phyloP scores from a whole-genome alignment of 2,329 filamentous ascomycete species.

The Hypoxylon sp. region DNA sequence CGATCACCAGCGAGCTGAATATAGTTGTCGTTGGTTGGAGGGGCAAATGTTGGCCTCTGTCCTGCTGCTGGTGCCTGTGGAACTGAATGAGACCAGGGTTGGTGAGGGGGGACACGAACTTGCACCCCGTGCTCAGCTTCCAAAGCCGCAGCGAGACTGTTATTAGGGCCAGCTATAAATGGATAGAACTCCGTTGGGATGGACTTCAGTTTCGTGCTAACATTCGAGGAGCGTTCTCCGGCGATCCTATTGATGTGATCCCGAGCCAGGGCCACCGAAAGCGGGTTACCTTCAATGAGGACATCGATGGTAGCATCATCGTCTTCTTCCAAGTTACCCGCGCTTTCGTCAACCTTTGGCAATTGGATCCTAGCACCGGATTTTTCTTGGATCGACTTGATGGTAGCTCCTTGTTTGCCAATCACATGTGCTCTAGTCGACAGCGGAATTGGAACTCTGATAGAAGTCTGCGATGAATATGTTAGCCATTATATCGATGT shows the following conservation, averaged over 20 bases:
- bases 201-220: slow-evolving; percentile 83
- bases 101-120: slow-evolving; percentile 85
- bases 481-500: slow-evolving; percentile 7
- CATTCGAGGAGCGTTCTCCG: slow-evolving; percentile 84
- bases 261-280: slow-evolving; percentile 86
- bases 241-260: slow-evolving; percentile 89
- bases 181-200: slow-evolving; percentile 95
- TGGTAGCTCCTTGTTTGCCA: slow-evolving; percentile 88
- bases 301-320: slow-evolving; percentile 90
- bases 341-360: slow-evolving; percentile 79
- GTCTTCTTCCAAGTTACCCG: slow-evolving; percentile 71
- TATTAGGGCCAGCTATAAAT: slow-evolving; percentile 87
- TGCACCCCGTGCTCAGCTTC: slow-evolving; percentile 81
- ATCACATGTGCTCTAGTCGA: slow-evolving; percentile 92
- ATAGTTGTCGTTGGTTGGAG: slow-evolving; percentile 78
- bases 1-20: slow-evolving; percentile 92
- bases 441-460: slow-evolving; percentile 83
- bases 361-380: slow-evolving; percentile 93
- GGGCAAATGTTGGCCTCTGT: slow-evolving; percentile 76
- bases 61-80: slow-evolving; percentile 72
- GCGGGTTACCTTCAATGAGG: slow-evolving; percentile 88
- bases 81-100: slow-evolving; percentile 79
- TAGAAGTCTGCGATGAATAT: slow-evolving; percentile 58
- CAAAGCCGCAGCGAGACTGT: slow-evolving; percentile 74
- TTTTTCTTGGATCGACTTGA: slow-evolving; percentile 89